Evolutionary conservation across 2,329 filamentous ascomycete genomes (phyloP).

Genomic region (Bipolaris sorokiniana): DNA sequence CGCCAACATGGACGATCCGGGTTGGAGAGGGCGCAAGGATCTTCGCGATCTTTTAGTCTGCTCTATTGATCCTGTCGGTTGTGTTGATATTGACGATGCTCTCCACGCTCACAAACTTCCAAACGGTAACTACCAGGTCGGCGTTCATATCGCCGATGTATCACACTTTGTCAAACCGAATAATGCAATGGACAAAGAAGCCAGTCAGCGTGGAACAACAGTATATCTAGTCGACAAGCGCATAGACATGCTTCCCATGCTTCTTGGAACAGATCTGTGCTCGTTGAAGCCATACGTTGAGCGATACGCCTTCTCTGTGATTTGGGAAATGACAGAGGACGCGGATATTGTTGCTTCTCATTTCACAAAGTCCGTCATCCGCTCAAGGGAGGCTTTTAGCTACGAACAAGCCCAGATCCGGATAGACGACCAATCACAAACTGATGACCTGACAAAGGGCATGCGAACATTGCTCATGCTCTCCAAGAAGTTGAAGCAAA

Average conservation of each 20-base stretch:
- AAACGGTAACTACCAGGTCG: conserved; percentile 94
- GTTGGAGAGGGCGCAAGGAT: conserved; percentile 86
- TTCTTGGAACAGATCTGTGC: conserved; percentile 94
- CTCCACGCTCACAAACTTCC: conserved; percentile 83
- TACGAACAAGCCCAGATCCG: conserved; percentile 95
- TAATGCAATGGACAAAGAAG: conserved; percentile 96
- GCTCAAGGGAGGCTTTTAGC: conserved; percentile 94
- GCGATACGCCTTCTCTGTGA: conserved; percentile 61
- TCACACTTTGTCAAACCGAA: conserved; percentile 97
- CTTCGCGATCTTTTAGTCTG: conserved; percentile 86
- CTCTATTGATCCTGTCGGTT: conserved; percentile 95
- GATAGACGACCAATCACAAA: conserved; percentile 86
- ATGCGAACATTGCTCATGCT: conserved; percentile 87
- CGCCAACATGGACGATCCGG: conserved; percentile 75
- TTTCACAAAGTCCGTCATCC: conserved; percentile 98
- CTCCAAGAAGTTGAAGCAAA: conserved; percentile 91
- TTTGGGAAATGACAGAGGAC: conserved; percentile 82
- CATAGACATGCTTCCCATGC: conserved; percentile 98
- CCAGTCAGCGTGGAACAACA: conserved; percentile 90
- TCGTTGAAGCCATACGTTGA: conserved; percentile 98
- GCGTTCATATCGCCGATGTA: conserved; percentile 98
- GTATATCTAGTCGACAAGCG: conserved; percentile 99
- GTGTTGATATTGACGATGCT: conserved; percentile 98
- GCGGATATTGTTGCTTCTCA: conserved; percentile 84
- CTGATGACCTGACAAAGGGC: conserved; percentile 86